Evolutionary conservation across 257 asterid species (phyloP).

Genomic region (Solanum verrucosum): DNA sequence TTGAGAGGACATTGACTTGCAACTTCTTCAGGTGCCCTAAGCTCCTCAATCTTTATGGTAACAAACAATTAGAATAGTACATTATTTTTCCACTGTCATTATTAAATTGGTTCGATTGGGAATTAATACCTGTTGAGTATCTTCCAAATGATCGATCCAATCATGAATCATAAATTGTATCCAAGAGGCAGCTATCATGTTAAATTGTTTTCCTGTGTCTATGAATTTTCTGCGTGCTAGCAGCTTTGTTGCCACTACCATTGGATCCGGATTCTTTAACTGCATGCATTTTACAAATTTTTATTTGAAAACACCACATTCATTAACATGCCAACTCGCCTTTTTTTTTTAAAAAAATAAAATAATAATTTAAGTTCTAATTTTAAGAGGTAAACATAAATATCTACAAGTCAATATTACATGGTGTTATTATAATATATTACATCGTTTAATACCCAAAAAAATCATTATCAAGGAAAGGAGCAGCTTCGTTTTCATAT

Average conservation of each 20-base stretch:
- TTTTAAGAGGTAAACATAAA: too few relatives aligned
- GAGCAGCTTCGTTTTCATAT: too few relatives aligned
- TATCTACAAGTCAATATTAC: too few relatives aligned
- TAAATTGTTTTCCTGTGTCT: slow-evolving; percentile 61
- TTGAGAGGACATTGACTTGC: slow-evolving; percentile 51
- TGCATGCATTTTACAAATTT: slow-evolving; percentile 2
- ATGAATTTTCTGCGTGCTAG: background rate
- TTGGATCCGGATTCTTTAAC: slow-evolving; percentile 20
- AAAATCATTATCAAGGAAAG: too few relatives aligned
- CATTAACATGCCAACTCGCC: background rate
- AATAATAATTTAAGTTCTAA: too few relatives aligned
- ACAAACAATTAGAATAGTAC: background rate
- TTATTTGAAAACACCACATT: background rate
- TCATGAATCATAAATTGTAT: slow-evolving; percentile 72
- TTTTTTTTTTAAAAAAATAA: too few relatives aligned
- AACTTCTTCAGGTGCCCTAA: slow-evolving; percentile 39
- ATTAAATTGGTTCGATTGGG: background rate
- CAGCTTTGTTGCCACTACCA: background rate
- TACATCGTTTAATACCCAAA: too few relatives aligned
- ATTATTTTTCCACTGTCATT: background rate
- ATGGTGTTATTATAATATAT: too few relatives aligned
- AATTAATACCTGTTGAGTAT: slow-evolving; percentile 32
- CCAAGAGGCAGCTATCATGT: slow-evolving; percentile 65
- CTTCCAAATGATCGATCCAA: slow-evolving; percentile 56
- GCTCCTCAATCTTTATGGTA: slow-evolving; percentile 29